Evolutionary conservation across 371 early-diverging fungal genomes (phyloP).

Genomic region (Apophysomyces sp.): DNA sequence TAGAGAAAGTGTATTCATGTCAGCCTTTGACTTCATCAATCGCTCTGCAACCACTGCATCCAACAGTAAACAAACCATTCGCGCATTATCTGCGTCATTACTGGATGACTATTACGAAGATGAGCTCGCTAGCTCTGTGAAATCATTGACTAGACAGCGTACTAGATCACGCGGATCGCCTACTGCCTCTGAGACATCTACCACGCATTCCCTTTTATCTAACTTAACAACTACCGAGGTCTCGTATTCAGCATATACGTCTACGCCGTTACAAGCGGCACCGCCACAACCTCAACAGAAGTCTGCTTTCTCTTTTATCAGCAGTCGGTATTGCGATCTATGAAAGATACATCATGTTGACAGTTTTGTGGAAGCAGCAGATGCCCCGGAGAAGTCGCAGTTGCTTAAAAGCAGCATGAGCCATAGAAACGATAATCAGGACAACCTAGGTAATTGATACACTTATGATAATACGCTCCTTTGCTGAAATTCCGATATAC

Average conservation of each 20-base stretch:
- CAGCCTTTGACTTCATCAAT: constrained; percentile 6
- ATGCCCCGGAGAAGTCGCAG: not conserved
- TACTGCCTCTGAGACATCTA: not conserved
- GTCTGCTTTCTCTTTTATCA: not conserved
- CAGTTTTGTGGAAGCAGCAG: not conserved
- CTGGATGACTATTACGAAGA: not conserved
- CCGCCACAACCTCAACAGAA: not conserved
- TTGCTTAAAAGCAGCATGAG: not conserved
- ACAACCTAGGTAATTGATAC: not conserved
- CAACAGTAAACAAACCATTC: not conserved
- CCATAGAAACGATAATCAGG: not conserved
- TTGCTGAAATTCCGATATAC: not conserved
- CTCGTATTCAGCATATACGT: not conserved
- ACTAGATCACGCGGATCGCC: not conserved
- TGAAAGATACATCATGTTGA: not conserved
- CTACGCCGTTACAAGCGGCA: not conserved
- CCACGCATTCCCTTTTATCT: not conserved
- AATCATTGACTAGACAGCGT: not conserved
- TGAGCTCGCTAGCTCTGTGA: not conserved
- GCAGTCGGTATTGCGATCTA: not conserved
- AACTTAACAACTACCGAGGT: not conserved
- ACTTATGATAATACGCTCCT: not conserved
- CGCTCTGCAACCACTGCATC: not conserved
- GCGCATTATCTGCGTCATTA: not conserved
- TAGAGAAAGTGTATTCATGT: not conserved